Percentiles rank a stretch among this genome's conserved stretches.
phyloP scores from a whole-genome alignment of 257 asterid species.

The Jasminum sambac region DNA sequence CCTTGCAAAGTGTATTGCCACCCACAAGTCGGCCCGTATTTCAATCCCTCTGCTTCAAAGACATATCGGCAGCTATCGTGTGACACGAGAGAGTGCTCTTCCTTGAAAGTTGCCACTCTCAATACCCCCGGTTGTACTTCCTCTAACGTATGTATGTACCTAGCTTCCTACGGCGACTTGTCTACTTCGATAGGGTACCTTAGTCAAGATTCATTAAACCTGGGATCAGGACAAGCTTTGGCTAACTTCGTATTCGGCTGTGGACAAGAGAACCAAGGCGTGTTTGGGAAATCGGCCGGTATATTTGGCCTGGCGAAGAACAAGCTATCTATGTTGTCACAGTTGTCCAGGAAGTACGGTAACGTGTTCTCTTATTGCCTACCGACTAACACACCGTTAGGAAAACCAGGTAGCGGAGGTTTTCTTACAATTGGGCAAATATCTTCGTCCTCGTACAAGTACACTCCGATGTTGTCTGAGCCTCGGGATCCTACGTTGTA shows the following conservation, averaged over 20 bases:
- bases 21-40: slow-evolving; percentile 39
- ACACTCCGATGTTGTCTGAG: slow-evolving; percentile 55
- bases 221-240: slow-evolving; percentile 37
- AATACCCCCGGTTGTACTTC: slow-evolving; percentile 42
- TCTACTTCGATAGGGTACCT: slow-evolving; percentile 47
- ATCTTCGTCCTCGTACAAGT: slow-evolving; percentile 31
- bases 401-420: slow-evolving; percentile 44
- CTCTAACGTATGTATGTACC: slow-evolving; percentile 40
- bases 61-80: slow-evolving; percentile 41
- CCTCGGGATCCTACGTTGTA: slow-evolving; percentile 41
- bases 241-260: slow-evolving; percentile 48
- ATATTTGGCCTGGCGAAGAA: slow-evolving; percentile 49
- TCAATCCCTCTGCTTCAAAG: slow-evolving; percentile 41
- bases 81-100: slow-evolving; percentile 37
- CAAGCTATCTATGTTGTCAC: slow-evolving; percentile 48
- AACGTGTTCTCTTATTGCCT: slow-evolving; percentile 51
- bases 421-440: slow-evolving; percentile 42
- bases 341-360: slow-evolving; percentile 44
- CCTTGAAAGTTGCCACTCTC: slow-evolving; percentile 45
- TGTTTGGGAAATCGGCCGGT: slow-evolving; percentile 57
- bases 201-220: slow-evolving; percentile 40
- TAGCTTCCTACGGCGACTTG: slow-evolving; percentile 47
- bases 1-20: slow-evolving; percentile 42
- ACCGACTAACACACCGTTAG: slow-evolving; percentile 41
- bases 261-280: slow-evolving; percentile 50